Evolutionary conservation across 2,329 filamentous ascomycete species (phyloP), one percentile per base, ranked within the genome.

Genomic region (Zymoseptoria ardabiliae): DNA sequence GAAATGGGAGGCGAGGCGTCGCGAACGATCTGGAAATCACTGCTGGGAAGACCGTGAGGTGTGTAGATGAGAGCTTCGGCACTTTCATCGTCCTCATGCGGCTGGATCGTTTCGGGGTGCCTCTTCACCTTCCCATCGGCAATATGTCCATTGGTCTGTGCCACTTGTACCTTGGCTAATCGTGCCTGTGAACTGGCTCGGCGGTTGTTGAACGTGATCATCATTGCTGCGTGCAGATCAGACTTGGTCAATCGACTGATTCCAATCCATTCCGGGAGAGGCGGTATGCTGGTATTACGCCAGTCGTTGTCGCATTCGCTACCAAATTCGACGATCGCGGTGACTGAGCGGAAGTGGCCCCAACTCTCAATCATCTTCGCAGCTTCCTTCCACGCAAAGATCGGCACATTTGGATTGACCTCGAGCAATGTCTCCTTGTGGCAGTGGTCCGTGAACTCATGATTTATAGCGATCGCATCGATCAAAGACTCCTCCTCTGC

Each of bases 391-490:
- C 82, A 80, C 11, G 85, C 85, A 59, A 87, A 81, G 0, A 88
- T 76, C 0, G 85, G 83, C 3, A 85, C 81, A 50, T 76, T 70
- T 1, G 66, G 64, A 5, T 81, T 74, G 3, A 88, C 71, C 65
- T 86, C 79, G 50, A 80, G 69, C 23, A 88, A 73, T 13, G 85
- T 88, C 2, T 81, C 77, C 61, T 81, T 77, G 66, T 88, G 85
- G 70, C 84, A 87, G 68, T 87, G 86, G 67, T 88, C 85, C 1
- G 85, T 87, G 65, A 88, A 88, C 69, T 88, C 85, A 68, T 88
- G 85, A 17, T 79, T 83, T 30, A 88, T 76, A 25, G 78, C 77
- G 2, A 88, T 82, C 2, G 74, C 80, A 68, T 88, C 85, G 28
- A 88, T 79, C 51, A 77, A 75, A 11, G 73, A 74, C 25, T 62